Conservation (phyloP, 2,329 filamentous ascomycete genomes). For the Microsporum ferrugineum region DNA sequence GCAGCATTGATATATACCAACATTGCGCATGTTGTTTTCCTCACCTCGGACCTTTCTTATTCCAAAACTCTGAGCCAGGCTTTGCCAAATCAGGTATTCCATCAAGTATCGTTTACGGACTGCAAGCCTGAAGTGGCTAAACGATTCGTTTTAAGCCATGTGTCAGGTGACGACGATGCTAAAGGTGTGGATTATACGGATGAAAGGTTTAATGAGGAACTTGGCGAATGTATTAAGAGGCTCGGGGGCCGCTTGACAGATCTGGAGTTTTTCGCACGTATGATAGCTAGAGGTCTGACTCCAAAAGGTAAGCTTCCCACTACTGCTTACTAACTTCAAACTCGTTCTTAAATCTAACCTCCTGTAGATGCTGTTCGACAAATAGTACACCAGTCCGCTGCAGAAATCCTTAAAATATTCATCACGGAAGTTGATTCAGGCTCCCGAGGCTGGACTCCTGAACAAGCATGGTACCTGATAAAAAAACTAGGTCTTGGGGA, state of each 20-base stretch:
- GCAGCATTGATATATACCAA: slow-evolving; percentile 75
- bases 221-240: slow-evolving; percentile 69
- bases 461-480: slow-evolving; percentile 86
- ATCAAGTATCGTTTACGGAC: slow-evolving; percentile 74
- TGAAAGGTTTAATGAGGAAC: slow-evolving; percentile 49
- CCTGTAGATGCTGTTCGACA: slow-evolving; percentile 60
- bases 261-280: slow-evolving; percentile 81
- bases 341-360: slow-evolving; percentile 15
- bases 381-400: slow-evolving; percentile 78
- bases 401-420: slow-evolving; percentile 89
- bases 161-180: slow-evolving; percentile 38
- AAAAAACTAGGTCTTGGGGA: slow-evolving; percentile 61
- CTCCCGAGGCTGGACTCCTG: slow-evolving; percentile 58
- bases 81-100: slow-evolving; percentile 82
- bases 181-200: slow-evolving; percentile 18
- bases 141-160: slow-evolving; percentile 72
- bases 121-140: slow-evolving; percentile 77
- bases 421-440: slow-evolving; percentile 52
- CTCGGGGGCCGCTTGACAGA: slow-evolving; percentile 91
- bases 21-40: slow-evolving; percentile 84
- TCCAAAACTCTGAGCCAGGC: slow-evolving; percentile 78
- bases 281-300: slow-evolving; percentile 75
- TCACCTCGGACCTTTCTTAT: slow-evolving; percentile 81
- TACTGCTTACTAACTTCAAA: neutral
- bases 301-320: slow-evolving; percentile 43